A percentile compares a stretch with the other conserved stretches of the same genome.
phyloP scores from a whole-genome alignment of 768 basidiomycete species.

The Suillus fuscotomentosus region DNA sequence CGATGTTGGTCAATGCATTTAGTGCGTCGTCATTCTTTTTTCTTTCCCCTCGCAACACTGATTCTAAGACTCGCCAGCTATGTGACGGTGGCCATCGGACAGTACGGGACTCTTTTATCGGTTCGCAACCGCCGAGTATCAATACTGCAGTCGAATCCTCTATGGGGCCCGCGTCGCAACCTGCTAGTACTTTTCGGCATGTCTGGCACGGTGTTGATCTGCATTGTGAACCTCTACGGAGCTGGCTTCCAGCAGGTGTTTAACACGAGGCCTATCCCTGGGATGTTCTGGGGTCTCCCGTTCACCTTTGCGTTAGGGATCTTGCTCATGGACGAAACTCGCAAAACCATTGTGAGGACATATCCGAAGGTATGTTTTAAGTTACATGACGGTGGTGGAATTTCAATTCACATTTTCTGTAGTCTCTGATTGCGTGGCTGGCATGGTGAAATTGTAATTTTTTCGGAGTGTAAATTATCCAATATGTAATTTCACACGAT shows the following conservation, averaged over 20 bases:
- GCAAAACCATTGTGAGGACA: slow-evolving; percentile 36
- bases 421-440: slow-evolving; percentile 27
- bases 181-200: slow-evolving; percentile 32
- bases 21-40: slow-evolving; percentile 26
- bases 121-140: slow-evolving; percentile 31
- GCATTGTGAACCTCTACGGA: slow-evolving; percentile 36
- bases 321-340: slow-evolving; percentile 35
- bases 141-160: slow-evolving; percentile 22
- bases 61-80: slow-evolving; percentile 24
- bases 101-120: slow-evolving; percentile 23
- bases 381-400: background rate
- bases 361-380: slow-evolving; percentile 29
- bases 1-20: slow-evolving; percentile 40
- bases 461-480: background rate
- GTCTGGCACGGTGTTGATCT: slow-evolving; percentile 29
- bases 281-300: slow-evolving; percentile 41
- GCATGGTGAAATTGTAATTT: slow-evolving; percentile 27
- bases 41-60: background rate
- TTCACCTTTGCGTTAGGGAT: slow-evolving; percentile 36
- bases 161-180: slow-evolving; percentile 41
- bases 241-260: slow-evolving; percentile 22
- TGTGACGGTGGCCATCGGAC: slow-evolving; percentile 32
- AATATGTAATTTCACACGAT: too few relatives aligned
- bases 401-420: background rate
- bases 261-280: slow-evolving; percentile 30